A percentile compares a stretch with the other conserved stretches of the same genome.
These are phyloP conservation scores for Catenaria anguillulae DNA, from an alignment of 371 early-diverging fungal genomes.

Conservation along the genomic window DNA sequence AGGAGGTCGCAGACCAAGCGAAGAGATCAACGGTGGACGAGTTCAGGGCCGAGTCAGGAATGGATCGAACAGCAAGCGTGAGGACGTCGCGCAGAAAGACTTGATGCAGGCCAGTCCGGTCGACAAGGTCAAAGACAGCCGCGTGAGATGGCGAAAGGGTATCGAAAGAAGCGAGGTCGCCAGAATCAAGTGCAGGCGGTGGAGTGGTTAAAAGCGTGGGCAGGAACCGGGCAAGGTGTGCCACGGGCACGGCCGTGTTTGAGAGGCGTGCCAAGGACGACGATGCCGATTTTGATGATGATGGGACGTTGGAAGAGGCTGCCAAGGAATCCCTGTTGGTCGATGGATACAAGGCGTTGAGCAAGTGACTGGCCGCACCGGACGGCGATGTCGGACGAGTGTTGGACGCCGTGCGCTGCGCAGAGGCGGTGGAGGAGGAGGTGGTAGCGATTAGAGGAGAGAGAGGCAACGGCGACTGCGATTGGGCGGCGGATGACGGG, in stretches of 20 bases:
- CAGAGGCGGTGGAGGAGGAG: too few species aligned
- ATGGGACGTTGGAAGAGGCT: too few species aligned
- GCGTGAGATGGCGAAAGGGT: neutral
- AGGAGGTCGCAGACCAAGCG: neutral
- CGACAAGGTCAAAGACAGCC: neutral
- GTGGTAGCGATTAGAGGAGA: too few species aligned
- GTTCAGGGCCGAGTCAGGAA: neutral
- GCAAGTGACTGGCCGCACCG: too few species aligned
- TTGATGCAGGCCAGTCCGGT: neutral
- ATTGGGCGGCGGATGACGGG: too few species aligned
- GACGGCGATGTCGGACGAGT: too few species aligned
- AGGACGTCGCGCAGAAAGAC: neutral
- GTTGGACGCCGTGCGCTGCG: too few species aligned
- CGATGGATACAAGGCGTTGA: neutral
- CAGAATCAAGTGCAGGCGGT: neutral
- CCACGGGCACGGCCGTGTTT: too few species aligned
- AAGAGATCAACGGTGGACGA: too few species aligned
- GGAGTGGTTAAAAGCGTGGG: neutral
- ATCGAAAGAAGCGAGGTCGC: neutral
- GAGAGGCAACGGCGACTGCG: too few species aligned
- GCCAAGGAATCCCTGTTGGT: neutral
- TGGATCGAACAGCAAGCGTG: neutral
- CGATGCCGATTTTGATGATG: too few species aligned
- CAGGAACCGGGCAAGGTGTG: neutral
- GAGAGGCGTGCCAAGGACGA: too few species aligned